A percentile compares a stretch with the other conserved stretches of the same genome.
Evolutionary conservation across 169 alveolate species (phyloP).

Genomic region (Perkinsus olseni): DNA sequence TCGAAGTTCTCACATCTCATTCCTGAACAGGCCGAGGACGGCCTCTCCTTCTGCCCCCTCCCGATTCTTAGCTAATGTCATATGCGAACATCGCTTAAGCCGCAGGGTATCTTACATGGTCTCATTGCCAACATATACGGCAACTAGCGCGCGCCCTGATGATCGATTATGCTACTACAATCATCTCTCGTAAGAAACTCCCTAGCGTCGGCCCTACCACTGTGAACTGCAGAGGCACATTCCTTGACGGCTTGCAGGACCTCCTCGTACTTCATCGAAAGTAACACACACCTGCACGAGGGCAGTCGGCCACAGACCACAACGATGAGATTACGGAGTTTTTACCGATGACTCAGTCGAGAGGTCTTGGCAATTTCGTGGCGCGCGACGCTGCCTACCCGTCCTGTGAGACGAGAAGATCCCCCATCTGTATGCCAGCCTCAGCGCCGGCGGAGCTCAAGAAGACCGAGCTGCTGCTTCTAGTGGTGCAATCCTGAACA

Average conservation of each 20-base stretch:
- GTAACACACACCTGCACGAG: not conserved
- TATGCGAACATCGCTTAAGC: not conserved
- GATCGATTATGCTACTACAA: too few species aligned
- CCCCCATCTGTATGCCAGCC: not conserved
- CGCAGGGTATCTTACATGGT: not conserved
- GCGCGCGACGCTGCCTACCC: not conserved
- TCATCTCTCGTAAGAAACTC: too few species aligned
- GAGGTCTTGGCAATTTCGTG: too few species aligned
- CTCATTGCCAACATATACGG: not conserved
- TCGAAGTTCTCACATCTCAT: not conserved
- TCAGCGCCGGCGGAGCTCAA: not conserved
- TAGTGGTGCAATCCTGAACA: not conserved
- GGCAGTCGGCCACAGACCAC: too few species aligned
- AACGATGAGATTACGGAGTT: too few species aligned
- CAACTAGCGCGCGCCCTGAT: too few species aligned
- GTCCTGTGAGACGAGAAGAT: not conserved
- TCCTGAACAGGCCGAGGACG: not conserved
- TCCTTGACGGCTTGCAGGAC: not conserved
- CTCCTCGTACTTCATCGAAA: not conserved
- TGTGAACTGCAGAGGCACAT: not conserved
- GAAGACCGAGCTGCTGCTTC: not conserved
- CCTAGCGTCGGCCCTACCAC: not conserved
- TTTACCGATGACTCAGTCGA: too few species aligned
- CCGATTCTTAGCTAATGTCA: not conserved
- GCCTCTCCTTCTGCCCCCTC: not conserved